These are phyloP conservation scores for Ascomycota sp. DNA, from an alignment of 2,329 filamentous ascomycete genomes.

Conservation along the genomic window DNA sequence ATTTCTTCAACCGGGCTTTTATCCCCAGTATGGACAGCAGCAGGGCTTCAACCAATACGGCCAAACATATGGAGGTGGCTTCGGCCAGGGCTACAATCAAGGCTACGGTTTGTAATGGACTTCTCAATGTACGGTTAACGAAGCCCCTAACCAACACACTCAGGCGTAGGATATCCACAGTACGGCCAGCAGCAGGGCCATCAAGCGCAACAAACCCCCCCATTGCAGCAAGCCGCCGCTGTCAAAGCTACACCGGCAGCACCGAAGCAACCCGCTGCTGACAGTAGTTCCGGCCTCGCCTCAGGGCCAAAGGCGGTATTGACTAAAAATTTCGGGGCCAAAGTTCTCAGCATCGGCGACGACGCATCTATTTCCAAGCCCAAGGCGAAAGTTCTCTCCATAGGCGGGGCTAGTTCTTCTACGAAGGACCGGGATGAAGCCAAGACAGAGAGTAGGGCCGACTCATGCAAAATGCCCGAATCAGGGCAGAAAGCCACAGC, in stretches of 20 bases:
- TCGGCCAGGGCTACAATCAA: constrained; percentile 26
- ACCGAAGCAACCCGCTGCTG: constrained; percentile 6
- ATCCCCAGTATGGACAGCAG: constrained; percentile 33
- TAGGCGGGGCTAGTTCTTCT: constrained; percentile 13
- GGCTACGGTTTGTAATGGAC: constrained; percentile 15
- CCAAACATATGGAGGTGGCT: constrained; percentile 29
- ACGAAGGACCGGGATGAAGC: constrained; percentile 20
- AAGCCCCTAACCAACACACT: constrained; percentile 3
- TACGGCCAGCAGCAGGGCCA: constrained; percentile 23
- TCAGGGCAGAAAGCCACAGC: constrained; percentile 69
- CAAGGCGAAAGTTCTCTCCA: constrained; percentile 24
- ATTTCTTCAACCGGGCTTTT: constrained; percentile 31
- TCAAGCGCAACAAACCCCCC: constrained; percentile 20
- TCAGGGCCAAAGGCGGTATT: constrained; percentile 26
- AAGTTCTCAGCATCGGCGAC: constrained; percentile 47
- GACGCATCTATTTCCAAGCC: constrained; percentile 30
- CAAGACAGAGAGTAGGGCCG: constrained; percentile 27
- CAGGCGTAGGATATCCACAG: constrained; percentile 28
- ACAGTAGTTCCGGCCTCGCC: constrained; percentile 20
- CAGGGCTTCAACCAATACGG: constrained; percentile 28
- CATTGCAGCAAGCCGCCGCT: constrained; percentile 19
- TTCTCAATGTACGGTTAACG: too few species aligned
- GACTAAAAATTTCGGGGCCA: constrained; percentile 33
- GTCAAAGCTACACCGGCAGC: constrained; percentile 21
- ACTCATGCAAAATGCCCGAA: constrained; percentile 29